Conservation (phyloP, 495 filamentous ascomycete species). For the Platismatia glauca region DNA sequence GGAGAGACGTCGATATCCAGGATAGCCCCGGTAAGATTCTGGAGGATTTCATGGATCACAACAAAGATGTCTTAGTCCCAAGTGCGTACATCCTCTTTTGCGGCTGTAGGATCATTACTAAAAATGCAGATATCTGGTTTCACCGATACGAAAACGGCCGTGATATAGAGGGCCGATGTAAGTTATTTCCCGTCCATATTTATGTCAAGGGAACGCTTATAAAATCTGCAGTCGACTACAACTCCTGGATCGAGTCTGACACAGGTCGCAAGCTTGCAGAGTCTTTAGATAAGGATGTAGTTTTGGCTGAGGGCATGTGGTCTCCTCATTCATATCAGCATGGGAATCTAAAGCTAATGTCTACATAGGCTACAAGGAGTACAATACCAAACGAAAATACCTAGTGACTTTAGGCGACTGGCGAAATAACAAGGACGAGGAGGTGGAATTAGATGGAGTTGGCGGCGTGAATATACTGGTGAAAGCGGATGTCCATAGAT, state of each 20-base stretch:
- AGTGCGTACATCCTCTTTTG: conserved; percentile 51
- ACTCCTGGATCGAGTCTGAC: conserved; percentile 95
- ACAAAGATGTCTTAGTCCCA: conserved; percentile 86
- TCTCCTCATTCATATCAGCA: neutral
- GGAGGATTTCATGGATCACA: conserved; percentile 91
- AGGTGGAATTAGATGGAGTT: conserved; percentile 88
- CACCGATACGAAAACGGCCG: conserved; percentile 74
- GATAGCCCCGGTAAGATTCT: conserved; percentile 82
- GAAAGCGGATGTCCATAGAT: conserved; percentile 93
- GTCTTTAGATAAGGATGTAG: conserved; percentile 63
- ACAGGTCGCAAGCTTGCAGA: conserved; percentile 64
- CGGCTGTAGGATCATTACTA: neutral
- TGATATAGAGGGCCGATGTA: conserved; percentile 70
- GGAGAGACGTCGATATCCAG: conserved; percentile 93
- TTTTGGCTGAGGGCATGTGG: conserved; percentile 74
- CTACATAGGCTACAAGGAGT: conserved; percentile 74
- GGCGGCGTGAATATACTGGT: conserved; percentile 96
- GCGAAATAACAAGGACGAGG: conserved; percentile 80
- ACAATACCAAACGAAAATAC: conserved; percentile 77
- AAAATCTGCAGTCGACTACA: conserved; percentile 73
- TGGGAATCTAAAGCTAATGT: neutral
- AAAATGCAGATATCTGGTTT: conserved; percentile 82
- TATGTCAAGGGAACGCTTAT: conserved; percentile 16
- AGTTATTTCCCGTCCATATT: neutral
- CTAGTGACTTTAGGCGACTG: conserved; percentile 85